A percentile compares a stretch with the other conserved stretches of the same genome.
phyloP scores from a whole-genome alignment of 2,329 filamentous ascomycete genomes.

The Dothidotthia symphoricarpi region DNA sequence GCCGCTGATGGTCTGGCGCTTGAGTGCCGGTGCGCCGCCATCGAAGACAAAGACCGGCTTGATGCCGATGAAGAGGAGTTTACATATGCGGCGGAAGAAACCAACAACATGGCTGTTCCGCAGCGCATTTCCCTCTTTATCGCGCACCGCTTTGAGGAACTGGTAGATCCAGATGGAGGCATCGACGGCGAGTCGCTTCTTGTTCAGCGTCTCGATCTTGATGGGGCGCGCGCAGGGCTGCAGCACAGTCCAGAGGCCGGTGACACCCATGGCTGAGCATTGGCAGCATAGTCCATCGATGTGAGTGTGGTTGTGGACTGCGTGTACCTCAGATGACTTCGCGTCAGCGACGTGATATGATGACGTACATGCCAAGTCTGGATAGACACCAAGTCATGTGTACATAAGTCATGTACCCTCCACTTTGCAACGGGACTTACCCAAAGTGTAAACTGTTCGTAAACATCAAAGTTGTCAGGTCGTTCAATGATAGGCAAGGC shows the following conservation, averaged over 20 bases:
- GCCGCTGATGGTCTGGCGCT: conserved; percentile 82
- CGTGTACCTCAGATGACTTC: no score
- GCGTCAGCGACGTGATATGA: not conserved
- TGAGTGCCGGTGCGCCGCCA: conserved; percentile 85
- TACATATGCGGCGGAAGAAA: conserved; percentile 98
- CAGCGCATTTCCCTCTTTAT: conserved; percentile 95
- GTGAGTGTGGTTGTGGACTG: not conserved
- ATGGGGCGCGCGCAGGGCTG: conserved; percentile 94
- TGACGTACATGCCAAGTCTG: no score
- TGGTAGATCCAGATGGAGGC: conserved; percentile 99
- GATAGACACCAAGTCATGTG: no score
- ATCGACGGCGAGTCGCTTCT: conserved; percentile 93
- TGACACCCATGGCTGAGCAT: conserved; percentile 76
- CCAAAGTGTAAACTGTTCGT: no score
- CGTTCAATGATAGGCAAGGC: no score
- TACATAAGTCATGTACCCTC: no score
- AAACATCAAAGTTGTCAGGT: no score
- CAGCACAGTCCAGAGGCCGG: conserved; percentile 93
- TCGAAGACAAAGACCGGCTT: conserved; percentile 98
- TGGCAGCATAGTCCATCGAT: conserved; percentile 16
- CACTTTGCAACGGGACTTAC: no score
- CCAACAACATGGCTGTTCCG: conserved; percentile 95
- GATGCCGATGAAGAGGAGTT: conserved; percentile 94
- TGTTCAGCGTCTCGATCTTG: conserved; percentile 93
- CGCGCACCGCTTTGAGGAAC: conserved; percentile 96